Conservation (phyloP, 73 alveolate species). For the Tetrahymena thermophila region DNA sequence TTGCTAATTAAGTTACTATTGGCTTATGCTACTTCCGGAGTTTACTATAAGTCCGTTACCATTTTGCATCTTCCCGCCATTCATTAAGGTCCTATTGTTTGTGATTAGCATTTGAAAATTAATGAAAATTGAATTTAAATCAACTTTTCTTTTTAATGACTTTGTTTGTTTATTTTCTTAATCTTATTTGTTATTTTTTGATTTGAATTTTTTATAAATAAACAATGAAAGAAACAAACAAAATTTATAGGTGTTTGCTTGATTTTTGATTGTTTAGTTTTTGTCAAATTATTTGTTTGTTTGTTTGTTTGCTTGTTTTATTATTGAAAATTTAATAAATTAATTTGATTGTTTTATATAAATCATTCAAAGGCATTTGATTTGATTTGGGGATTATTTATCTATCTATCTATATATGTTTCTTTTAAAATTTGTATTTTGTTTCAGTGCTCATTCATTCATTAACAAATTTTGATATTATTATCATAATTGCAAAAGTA, state of each 20-base stretch:
- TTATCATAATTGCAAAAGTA: background rate
- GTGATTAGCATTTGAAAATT: background rate
- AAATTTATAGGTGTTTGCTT: background rate
- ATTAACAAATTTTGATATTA: background rate
- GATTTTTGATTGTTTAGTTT: background rate
- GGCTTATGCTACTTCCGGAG: background rate
- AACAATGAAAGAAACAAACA: background rate
- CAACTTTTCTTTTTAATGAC: background rate
- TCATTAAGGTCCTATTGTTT: background rate
- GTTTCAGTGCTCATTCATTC: background rate
- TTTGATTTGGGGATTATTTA: background rate
- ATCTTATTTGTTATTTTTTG: background rate
- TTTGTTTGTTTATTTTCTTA: background rate
- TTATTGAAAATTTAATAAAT: background rate
- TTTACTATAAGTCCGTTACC: background rate
- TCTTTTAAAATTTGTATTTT: background rate
- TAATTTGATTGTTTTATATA: background rate
- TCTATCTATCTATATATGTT: background rate
- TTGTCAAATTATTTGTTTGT: background rate
- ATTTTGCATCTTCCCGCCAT: slow-evolving; percentile 3
- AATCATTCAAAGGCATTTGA: background rate
- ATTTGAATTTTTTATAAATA: background rate
- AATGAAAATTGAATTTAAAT: background rate
- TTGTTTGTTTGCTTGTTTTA: too few relatives aligned
- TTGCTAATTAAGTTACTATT: background rate